Conservation (phyloP, 805 yeast genomes). For the Lipomyces starkeyi region DNA sequence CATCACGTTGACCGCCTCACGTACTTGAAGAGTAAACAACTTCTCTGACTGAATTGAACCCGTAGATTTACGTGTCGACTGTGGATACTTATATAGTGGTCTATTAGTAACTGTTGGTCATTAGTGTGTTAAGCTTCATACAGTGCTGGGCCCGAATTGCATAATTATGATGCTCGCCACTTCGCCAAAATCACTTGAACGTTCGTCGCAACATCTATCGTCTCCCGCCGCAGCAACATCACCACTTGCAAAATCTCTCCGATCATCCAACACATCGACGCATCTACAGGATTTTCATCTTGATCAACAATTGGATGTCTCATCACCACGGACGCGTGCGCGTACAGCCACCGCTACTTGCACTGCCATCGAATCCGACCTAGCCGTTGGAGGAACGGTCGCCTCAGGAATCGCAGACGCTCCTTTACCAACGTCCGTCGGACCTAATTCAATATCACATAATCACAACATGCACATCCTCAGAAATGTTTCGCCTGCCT, state of each 20-base stretch:
- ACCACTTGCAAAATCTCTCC: background rate
- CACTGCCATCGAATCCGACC: background rate
- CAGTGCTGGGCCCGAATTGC: background rate
- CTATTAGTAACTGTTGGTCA: background rate
- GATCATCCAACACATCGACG: background rate
- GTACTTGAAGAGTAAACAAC: background rate
- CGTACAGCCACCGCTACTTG: background rate
- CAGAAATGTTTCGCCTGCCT: slow-evolving; percentile 2
- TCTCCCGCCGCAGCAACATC: background rate
- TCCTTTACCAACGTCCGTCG: background rate
- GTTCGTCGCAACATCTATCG: background rate
- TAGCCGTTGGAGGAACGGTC: background rate
- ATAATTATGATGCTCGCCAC: background rate
- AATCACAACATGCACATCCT: background rate
- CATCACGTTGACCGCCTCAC: background rate
- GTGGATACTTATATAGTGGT: background rate
- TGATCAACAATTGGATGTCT: background rate
- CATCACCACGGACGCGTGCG: background rate
- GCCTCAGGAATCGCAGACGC: slow-evolving; percentile 9
- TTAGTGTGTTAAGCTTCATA: background rate
- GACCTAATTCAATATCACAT: background rate
- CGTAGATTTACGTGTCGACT: slow-evolving; percentile 1
- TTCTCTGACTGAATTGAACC: background rate
- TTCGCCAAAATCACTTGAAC: background rate
- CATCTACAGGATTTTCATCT: background rate